phyloP scores from a whole-genome alignment of 2,329 filamentous ascomycete species.

The Hawksworthiomyces lignivorus region DNA sequence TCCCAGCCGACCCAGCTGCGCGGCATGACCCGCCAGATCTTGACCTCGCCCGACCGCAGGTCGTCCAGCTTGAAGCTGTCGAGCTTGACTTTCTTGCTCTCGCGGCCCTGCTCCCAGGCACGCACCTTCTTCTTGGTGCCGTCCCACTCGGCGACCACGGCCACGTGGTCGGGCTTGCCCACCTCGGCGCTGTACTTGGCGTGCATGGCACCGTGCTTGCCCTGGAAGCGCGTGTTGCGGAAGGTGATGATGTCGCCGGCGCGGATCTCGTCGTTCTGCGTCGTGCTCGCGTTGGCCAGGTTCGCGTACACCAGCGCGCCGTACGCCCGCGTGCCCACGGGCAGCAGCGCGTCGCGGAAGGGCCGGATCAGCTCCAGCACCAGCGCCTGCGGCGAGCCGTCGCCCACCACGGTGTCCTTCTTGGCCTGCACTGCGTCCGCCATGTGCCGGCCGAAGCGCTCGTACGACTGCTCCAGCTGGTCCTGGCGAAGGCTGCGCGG shows the following conservation, averaged over 20 bases:
- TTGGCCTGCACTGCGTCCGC: constrained; percentile 60
- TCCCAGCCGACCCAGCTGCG: constrained; percentile 90
- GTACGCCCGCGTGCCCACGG: constrained; percentile 82
- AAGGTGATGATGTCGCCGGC: constrained; percentile 86
- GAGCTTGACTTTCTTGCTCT: constrained; percentile 86
- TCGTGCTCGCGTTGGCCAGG: constrained; percentile 84
- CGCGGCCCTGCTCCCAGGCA: constrained; percentile 89
- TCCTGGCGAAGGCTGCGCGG: constrained; percentile 80
- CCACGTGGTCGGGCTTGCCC: constrained; percentile 83
- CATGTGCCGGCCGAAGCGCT: constrained; percentile 72
- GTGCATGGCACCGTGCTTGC: constrained; percentile 91
- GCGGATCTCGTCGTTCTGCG: constrained; percentile 87
- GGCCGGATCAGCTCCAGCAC: constrained; percentile 72
- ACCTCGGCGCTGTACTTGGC: constrained; percentile 87
- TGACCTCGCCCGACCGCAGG: constrained; percentile 85
- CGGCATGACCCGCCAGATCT: constrained; percentile 94
- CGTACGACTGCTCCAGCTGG: constrained; percentile 80
- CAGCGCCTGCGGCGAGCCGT: constrained; percentile 72
- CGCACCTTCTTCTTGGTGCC: constrained; percentile 96
- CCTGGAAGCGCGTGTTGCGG: constrained; percentile 89
- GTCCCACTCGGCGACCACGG: constrained; percentile 91
- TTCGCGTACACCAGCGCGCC: constrained; percentile 92
- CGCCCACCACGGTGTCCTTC: constrained; percentile 74
- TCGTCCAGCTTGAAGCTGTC: constrained; percentile 95
- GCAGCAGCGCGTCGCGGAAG: constrained; percentile 64